Base-by-base conservation (phyloP, 2,329 filamentous ascomycete genomes). In the Diplodia scrobiculata region DNA sequence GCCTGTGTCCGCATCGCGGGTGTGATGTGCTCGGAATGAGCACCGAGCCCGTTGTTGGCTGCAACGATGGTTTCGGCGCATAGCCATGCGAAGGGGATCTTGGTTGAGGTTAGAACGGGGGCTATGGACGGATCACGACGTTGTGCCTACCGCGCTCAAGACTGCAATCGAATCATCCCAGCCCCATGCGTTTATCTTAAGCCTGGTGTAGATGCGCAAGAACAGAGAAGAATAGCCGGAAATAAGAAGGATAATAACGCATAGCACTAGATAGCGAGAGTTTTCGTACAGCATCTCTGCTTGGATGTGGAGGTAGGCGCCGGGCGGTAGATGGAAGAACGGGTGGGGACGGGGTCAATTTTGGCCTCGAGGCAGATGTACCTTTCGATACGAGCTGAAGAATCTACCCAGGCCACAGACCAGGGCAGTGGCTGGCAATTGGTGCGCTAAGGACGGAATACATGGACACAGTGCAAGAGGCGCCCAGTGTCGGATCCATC, bases 401-500 rank as follows among this genome's bases (percentile, higher is more conserved):
- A 36, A 36, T 13, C 10, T 0, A 3, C 9, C 9, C 10, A 3
- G 34, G 34, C 34, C 10, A 10, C 34, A 36, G 10, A 10, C 34
- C 10, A 10, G 10, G 34, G 10, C 34, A 10, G 10, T 10, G 34
- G 34, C 34, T 36, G 32, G 7, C 10, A 10, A 10, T 3, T 11
- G 7, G 3, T 34, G 9, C 10, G 34, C 34, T 10, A 36, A 36
- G 34, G 10, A 1, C 7, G 34, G 34, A 32, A 36, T 10, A 10
- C 34, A 36, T 13, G 25, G 3, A 3, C 34, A 36, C 9, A 11
- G 9, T 36, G 34, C 10, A 10, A 32, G 29, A 5, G 29, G 29
- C 5, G 29, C 5, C 7, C 34, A 10, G 34, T 11, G 34, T 36
- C 10, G 34, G 34, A 7, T 36, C 34, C 69, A 66, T 82, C 5